Conservation (phyloP, 306 rosid genomes). For the Acacia melanoxylon region DNA sequence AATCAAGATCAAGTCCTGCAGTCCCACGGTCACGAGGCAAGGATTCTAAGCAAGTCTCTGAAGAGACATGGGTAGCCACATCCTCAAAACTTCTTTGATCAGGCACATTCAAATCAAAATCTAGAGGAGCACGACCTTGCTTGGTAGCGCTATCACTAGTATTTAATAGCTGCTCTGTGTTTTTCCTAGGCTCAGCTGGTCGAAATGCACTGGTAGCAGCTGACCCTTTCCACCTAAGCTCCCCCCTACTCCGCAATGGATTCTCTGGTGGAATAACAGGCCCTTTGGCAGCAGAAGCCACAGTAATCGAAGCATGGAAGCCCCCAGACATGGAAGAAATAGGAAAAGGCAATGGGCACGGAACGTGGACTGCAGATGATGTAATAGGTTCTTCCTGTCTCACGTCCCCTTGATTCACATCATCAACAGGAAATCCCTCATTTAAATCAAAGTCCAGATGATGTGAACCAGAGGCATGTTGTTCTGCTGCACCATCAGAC, state of each 20-base stretch:
- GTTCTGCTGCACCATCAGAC: slow-evolving; percentile 43
- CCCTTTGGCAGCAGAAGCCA: slow-evolving; percentile 91
- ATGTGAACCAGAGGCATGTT: slow-evolving; percentile 15
- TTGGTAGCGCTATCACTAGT: slow-evolving; percentile 47
- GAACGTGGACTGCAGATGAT: slow-evolving; percentile 56
- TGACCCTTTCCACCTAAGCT: slow-evolving; percentile 97
- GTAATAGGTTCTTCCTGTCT: slow-evolving; percentile 47
- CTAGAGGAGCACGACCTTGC: slow-evolving; percentile 69
- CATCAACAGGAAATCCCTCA: slow-evolving; percentile 83
- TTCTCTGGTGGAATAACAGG: slow-evolving; percentile 75
- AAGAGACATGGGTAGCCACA: slow-evolving; percentile 43
- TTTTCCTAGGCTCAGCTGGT: slow-evolving; percentile 90
- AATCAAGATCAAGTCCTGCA: slow-evolving; percentile 87
- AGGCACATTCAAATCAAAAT: slow-evolving; percentile 83
- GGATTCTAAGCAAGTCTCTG: slow-evolving; percentile 38
- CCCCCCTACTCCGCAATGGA: slow-evolving; percentile 63
- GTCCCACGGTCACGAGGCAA: slow-evolving; percentile 54
- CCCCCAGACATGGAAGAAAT: slow-evolving; percentile 61
- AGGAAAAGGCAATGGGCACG: slow-evolving; percentile 64
- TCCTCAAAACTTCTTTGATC: slow-evolving; percentile 77
- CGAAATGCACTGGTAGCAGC: slow-evolving; percentile 98
- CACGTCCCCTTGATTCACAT: slow-evolving; percentile 60
- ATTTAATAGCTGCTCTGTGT: slow-evolving; percentile 42
- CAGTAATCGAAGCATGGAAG: slow-evolving; percentile 75
- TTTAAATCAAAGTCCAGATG: slow-evolving; percentile 83